Percentiles rank a stretch among this genome's conserved stretches.
These are phyloP conservation scores for Syzygium jambos DNA, from an alignment of 345 rosid species.

Conservation along the genomic window DNA sequence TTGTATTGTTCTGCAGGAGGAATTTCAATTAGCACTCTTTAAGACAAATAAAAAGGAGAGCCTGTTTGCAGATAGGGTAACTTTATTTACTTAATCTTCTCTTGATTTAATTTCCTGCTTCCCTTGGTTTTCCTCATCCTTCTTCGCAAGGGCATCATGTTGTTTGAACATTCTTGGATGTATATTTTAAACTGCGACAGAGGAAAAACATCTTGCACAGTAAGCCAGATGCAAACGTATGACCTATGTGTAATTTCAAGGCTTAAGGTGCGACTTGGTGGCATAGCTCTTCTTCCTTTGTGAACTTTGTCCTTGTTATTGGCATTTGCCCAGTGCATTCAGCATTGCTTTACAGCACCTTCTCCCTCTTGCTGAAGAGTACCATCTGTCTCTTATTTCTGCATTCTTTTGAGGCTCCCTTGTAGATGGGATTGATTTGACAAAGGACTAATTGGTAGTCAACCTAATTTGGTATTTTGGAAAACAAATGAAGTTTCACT, in stretches of 20 bases:
- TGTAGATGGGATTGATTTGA: not conserved
- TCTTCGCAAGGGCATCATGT: not conserved
- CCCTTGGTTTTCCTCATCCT: not conserved
- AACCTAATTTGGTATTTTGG: not conserved
- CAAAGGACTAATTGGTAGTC: not conserved
- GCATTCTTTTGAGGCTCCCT: not conserved
- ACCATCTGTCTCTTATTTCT: not conserved
- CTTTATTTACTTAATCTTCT: not conserved
- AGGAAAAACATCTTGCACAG: not conserved
- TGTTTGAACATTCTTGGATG: not conserved
- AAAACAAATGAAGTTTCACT: not conserved
- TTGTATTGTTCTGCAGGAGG: conserved; percentile 45
- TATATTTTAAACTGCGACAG: not conserved
- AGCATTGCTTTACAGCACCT: not conserved
- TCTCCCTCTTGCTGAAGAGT: not conserved
- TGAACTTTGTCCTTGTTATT: not conserved
- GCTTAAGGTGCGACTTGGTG: not conserved
- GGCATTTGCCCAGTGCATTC: not conserved
- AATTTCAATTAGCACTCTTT: conserved; percentile 94
- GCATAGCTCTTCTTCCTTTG: not conserved
- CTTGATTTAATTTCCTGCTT: not conserved
- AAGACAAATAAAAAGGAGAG: conserved; percentile 98
- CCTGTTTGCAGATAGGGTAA: conserved; percentile 92
- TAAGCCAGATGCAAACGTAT: not conserved
- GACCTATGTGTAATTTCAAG: not conserved